Evolutionary conservation across 164 flowering plant species (phyloP), one percentile per base, ranked within the genome.

Genomic region (Cinnamomum micranthum): DNA sequence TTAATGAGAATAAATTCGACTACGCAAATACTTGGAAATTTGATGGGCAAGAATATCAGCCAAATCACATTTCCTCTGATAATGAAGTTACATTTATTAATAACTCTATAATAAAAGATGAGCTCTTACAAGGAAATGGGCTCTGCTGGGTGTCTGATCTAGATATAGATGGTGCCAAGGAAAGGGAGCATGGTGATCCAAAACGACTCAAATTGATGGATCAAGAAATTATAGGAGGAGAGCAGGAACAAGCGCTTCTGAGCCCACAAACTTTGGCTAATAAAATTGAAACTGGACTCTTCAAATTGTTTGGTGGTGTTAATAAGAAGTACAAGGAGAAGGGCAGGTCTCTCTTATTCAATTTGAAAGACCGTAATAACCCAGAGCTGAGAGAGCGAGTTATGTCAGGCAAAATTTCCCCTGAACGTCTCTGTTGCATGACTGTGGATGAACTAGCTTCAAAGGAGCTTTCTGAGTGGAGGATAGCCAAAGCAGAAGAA

Each of bases 361-460:
- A 96, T 82, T 77, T 96, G 76, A 96, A 96, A 84, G 99, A 96
- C 78, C 91, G 82, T 59, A 94, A 75, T 79, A 96, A 96, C 73
- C 99, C 98, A 72, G 98, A 94, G 68, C 83, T 96, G 27, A 85
- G 97, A 77, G 98, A 94, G 77, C 88, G 84, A 79, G 99, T 96
- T 47, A 80, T 94, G 87, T 86, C 91, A 17, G 97, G 98, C 68
- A 92, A 88, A 69, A 91, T 94, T 60, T 59, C 91, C 17, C 98
- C 99, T 17, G 92, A 88, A 24, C 87, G 87, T 33, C 84, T 96
- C 62, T 96, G 98, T 81, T 82, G 92, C 7, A 96, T 96, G 99
- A 88, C 94, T 20, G 93, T 97, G 1, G 99, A 96, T 82, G 99
- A 96, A 76, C 97, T 96, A 79, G 99, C 99, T 82, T 96, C 99